A percentile compares a stretch with the other conserved stretches of the same genome.
Conservation (phyloP, 805 yeast species). For the Hanseniaspora lindneri region DNA sequence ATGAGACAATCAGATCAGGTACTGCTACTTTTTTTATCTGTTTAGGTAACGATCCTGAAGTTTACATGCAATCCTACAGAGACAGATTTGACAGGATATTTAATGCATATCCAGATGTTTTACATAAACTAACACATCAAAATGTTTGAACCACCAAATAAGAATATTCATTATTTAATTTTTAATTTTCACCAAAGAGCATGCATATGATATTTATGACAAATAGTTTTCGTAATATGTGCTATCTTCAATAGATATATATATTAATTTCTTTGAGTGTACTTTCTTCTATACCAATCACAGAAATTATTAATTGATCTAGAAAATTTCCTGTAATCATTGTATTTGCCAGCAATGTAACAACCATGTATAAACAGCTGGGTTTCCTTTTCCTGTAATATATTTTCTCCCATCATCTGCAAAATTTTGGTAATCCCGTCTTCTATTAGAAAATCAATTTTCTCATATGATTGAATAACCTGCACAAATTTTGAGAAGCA, state of each 20-base stretch:
- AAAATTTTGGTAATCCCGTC: slow-evolving; percentile 8
- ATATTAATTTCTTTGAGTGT: slow-evolving; percentile 3
- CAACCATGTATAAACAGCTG: slow-evolving; percentile 11
- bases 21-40: slow-evolving; percentile 75
- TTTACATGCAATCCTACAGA: slow-evolving; percentile 62
- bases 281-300: slow-evolving; percentile 71
- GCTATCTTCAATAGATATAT: too few species aligned
- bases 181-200: too few species aligned
- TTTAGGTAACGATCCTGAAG: slow-evolving; percentile 73
- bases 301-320: slow-evolving; percentile 64
- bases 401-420: neutral
- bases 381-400: slow-evolving; percentile 6
- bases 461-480: slow-evolving; percentile 31
- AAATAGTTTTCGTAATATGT: too few species aligned
- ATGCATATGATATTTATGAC: too few species aligned
- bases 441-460: slow-evolving; percentile 28
- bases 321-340: slow-evolving; percentile 64
- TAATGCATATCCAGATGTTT: slow-evolving; percentile 55
- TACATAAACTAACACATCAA: slow-evolving; percentile 38
- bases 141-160: slow-evolving; percentile 19
- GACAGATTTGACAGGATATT: slow-evolving; percentile 52
- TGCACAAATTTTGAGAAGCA: slow-evolving; percentile 47
- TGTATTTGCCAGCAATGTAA: slow-evolving; percentile 48
- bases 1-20: slow-evolving; percentile 69
- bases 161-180: neutral